Percentiles rank a stretch among this genome's conserved stretches.
Evolutionary conservation across 2,329 filamentous ascomycete genomes (phyloP).

Genomic region (Volutella citrinella): DNA sequence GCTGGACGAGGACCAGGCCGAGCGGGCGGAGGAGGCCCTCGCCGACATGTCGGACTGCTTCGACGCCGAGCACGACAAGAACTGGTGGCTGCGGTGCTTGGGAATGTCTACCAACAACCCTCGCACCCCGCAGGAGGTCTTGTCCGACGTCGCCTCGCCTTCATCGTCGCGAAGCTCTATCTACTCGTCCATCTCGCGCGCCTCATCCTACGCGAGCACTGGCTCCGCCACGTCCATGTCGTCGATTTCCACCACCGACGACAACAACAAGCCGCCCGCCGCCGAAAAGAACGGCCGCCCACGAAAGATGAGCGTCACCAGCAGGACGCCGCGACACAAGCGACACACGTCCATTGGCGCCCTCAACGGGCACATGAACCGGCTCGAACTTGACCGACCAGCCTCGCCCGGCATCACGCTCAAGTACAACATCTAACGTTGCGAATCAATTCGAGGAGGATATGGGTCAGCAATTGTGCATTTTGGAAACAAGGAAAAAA

Average conservation of each 20-base stretch:
- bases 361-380: slow-evolving; percentile 23
- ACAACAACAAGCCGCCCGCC: slow-evolving; percentile 18
- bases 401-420: slow-evolving; percentile 26
- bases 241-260: slow-evolving; percentile 14
- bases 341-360: slow-evolving; percentile 17
- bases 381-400: slow-evolving; percentile 25
- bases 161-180: slow-evolving; percentile 14
- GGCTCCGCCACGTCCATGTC: slow-evolving; percentile 22
- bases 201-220: slow-evolving; percentile 24
- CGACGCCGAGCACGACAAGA: slow-evolving; percentile 21
- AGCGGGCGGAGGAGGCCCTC: slow-evolving; percentile 23
- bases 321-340: slow-evolving; percentile 22
- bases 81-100: slow-evolving; percentile 27
- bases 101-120: slow-evolving; percentile 22
- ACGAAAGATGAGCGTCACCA: slow-evolving; percentile 28
- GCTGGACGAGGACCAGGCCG: slow-evolving; percentile 24
- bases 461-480: too few species aligned
- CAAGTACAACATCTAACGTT: slow-evolving; percentile 25
- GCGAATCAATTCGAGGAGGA: too few species aligned
- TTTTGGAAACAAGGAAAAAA: too few species aligned
- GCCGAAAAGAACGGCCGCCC: slow-evolving; percentile 22
- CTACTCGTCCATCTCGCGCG: slow-evolving; percentile 25
- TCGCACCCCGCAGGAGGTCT: slow-evolving; percentile 24
- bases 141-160: slow-evolving; percentile 23
- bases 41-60: slow-evolving; percentile 24